Evolutionary conservation across 2,329 filamentous ascomycete species (phyloP).

Genomic region (Colletotrichum tamarilloi): DNA sequence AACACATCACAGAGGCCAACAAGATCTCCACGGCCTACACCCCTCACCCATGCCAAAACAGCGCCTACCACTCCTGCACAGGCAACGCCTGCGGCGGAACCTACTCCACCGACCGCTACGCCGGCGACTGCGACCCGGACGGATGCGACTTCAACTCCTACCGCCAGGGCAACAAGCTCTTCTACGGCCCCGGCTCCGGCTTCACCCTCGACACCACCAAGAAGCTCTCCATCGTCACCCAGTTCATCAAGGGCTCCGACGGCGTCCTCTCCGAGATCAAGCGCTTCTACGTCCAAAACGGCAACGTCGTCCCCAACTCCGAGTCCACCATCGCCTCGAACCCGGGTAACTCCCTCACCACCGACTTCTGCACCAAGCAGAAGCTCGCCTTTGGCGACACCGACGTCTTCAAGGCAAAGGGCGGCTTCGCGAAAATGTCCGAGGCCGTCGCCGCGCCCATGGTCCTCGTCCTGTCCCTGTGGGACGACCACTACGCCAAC

Average conservation of each 20-base stretch:
- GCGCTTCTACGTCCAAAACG: slow-evolving; percentile 74
- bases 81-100: slow-evolving; percentile 64
- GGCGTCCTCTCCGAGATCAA: slow-evolving; percentile 70
- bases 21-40: slow-evolving; percentile 72
- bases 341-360: slow-evolving; percentile 62
- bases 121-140: slow-evolving; percentile 73
- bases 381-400: slow-evolving; percentile 67
- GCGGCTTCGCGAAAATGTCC: slow-evolving; percentile 69
- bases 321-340: slow-evolving; percentile 51
- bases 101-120: slow-evolving; percentile 65
- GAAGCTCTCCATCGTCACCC: slow-evolving; percentile 74
- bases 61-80: slow-evolving; percentile 62
- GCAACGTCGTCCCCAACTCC: slow-evolving; percentile 67
- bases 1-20: slow-evolving; percentile 76
- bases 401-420: slow-evolving; percentile 64
- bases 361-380: slow-evolving; percentile 67
- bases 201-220: slow-evolving; percentile 68
- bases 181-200: slow-evolving; percentile 67
- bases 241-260: slow-evolving; percentile 63
- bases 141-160: slow-evolving; percentile 79
- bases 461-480: slow-evolving; percentile 63
- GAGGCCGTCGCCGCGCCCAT: slow-evolving; percentile 53
- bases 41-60: slow-evolving; percentile 70
- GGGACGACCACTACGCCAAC: slow-evolving; percentile 63
- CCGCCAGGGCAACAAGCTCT: slow-evolving; percentile 72